Evolutionary conservation across 78 protist species (phyloP).

Genomic region (Dictyostelium citrinum): DNA sequence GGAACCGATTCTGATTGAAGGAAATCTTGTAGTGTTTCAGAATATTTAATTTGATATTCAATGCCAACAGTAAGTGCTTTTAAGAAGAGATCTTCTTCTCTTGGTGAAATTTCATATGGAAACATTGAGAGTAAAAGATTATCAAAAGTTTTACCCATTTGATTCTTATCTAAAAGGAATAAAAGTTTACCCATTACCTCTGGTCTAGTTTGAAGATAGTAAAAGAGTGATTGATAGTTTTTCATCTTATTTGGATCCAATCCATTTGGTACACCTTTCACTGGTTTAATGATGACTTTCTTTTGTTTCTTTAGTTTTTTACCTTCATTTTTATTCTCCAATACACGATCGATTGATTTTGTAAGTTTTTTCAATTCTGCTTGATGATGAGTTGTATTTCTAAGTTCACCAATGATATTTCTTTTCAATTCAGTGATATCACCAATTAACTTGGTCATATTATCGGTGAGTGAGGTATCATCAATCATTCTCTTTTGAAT

Average conservation of each 20-base stretch:
- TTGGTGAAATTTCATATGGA: conserved; percentile 61
- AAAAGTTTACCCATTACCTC: conserved; percentile 58
- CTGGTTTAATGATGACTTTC: conserved; percentile 31
- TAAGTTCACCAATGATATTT: conserved; percentile 56
- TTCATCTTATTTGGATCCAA: conserved; percentile 46
- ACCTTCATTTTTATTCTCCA: conserved; percentile 53
- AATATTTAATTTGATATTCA: conserved; percentile 42
- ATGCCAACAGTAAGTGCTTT: neutral
- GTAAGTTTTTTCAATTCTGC: conserved; percentile 22
- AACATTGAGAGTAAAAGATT: conserved; percentile 11
- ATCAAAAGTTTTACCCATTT: conserved; percentile 19
- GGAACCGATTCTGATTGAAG: conserved; percentile 43
- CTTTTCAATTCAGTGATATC: conserved; percentile 64
- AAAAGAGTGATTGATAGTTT: conserved; percentile 32
- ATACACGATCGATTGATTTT: conserved; percentile 30
- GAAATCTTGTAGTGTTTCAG: conserved; percentile 13
- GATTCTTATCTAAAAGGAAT: neutral
- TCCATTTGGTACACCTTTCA: conserved; percentile 61
- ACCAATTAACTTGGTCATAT: conserved; percentile 31
- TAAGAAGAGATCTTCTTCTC: conserved; percentile 66
- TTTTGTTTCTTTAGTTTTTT: conserved; percentile 46
- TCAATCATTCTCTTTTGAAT: conserved; percentile 50
- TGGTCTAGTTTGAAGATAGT: conserved; percentile 46
- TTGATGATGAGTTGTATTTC: conserved; percentile 27
- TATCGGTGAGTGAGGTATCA: conserved; percentile 14